Evolutionary conservation across 2,329 filamentous ascomycete species (phyloP).

Genomic region (Fulvia fulva): DNA sequence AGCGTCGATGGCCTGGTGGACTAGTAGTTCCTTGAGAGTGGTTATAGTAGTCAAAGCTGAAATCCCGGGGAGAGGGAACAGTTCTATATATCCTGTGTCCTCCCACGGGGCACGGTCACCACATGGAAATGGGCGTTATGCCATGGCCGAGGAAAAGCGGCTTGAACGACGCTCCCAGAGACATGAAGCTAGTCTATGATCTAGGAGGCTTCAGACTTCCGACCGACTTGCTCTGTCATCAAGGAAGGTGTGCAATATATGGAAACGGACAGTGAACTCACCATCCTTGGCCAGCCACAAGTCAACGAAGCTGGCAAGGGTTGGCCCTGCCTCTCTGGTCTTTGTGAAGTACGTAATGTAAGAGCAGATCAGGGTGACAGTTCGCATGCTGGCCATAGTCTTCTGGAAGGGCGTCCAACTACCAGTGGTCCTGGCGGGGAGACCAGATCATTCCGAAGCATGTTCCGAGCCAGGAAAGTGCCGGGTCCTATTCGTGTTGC

Average conservation of each 20-base stretch:
- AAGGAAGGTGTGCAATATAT: constrained; percentile 1
- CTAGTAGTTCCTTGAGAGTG: constrained; percentile 3
- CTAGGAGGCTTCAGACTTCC: constrained; percentile 4
- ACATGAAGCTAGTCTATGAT: constrained; percentile 1
- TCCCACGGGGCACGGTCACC: constrained; percentile 9
- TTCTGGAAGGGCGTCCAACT: background rate
- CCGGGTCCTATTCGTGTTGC: background rate
- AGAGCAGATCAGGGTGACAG: background rate
- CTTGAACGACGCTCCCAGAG: constrained; percentile 7
- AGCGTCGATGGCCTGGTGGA: background rate
- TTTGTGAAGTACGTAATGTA: background rate
- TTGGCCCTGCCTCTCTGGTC: background rate
- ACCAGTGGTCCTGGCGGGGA: background rate
- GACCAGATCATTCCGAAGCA: background rate
- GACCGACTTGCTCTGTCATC: constrained; percentile 7
- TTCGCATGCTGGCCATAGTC: background rate
- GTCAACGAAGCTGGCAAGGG: too few species aligned
- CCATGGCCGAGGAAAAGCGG: constrained; percentile 14
- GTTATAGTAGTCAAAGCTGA: constrained; percentile 9
- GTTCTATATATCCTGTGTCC: constrained; percentile 21
- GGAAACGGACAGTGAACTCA: constrained; percentile 4
- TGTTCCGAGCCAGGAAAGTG: background rate
- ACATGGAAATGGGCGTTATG: constrained; percentile 13
- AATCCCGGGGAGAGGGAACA: constrained; percentile 13
- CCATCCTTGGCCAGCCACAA: background rate